Conservation (phyloP, 306 rosid genomes). For the Begonia masoniana region DNA sequence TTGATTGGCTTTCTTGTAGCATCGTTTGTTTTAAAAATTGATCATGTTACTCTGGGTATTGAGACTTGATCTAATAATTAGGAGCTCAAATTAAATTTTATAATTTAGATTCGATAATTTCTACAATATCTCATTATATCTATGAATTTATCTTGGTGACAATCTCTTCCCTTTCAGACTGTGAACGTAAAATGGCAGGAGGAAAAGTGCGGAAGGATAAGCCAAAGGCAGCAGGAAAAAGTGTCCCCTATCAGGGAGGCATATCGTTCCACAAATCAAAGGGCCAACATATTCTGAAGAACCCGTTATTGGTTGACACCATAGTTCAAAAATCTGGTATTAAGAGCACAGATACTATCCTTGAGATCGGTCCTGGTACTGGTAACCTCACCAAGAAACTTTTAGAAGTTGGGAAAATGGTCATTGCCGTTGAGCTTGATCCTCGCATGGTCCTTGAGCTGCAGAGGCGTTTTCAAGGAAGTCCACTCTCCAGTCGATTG, state of each 20-base stretch:
- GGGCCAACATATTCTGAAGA: slow-evolving; percentile 50
- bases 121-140: too few relatives aligned
- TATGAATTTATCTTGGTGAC: too few relatives aligned
- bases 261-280: slow-evolving; percentile 45
- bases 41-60: too few relatives aligned
- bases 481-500: slow-evolving; percentile 51
- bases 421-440: slow-evolving; percentile 70
- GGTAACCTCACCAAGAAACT: slow-evolving; percentile 55
- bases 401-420: slow-evolving; percentile 53
- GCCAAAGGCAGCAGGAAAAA: slow-evolving; percentile 12
- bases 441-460: slow-evolving; percentile 90
- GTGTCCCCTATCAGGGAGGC: slow-evolving; percentile 43
- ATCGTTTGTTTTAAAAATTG: too few relatives aligned
- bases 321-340: slow-evolving; percentile 43
- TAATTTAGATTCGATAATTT: too few relatives aligned
- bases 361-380: slow-evolving; percentile 53
- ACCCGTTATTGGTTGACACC: slow-evolving; percentile 35
- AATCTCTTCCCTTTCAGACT: too few relatives aligned
- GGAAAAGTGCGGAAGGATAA: slow-evolving; percentile 13
- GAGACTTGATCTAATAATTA: too few relatives aligned
- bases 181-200: too few relatives aligned
- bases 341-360: slow-evolving; percentile 34
- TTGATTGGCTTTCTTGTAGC: too few relatives aligned
- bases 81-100: too few relatives aligned
- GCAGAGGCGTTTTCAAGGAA: slow-evolving; percentile 61